phyloP scores from a whole-genome alignment of 768 basidiomycete species.

The Leccinum disarticulatum region DNA sequence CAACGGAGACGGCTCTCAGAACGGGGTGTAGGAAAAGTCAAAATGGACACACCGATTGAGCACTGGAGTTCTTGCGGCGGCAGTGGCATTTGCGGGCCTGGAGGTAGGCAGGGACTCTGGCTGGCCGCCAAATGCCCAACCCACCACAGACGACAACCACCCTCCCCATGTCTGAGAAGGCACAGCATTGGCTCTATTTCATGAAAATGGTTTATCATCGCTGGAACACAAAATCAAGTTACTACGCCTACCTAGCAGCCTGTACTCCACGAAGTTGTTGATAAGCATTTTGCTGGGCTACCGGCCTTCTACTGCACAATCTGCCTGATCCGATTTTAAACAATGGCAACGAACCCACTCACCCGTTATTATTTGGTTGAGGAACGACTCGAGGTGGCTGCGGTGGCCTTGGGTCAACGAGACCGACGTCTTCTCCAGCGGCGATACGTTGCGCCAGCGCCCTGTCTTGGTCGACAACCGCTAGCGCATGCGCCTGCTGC shows the following conservation, averaged over 20 bases:
- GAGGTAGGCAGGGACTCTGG: neutral
- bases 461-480: slow-evolving; percentile 20
- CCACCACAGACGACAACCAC: slow-evolving; percentile 21
- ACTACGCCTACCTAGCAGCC: slow-evolving; percentile 12
- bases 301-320: slow-evolving; percentile 4
- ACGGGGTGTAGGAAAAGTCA: neutral
- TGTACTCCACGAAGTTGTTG: neutral
- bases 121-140: neutral
- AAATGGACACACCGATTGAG: slow-evolving; percentile 17
- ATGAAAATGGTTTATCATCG: neutral
- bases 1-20: neutral
- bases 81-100: neutral
- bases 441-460: slow-evolving; percentile 22
- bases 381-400: neutral
- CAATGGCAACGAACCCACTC: neutral
- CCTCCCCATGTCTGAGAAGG: slow-evolving; percentile 15
- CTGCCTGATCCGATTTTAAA: slow-evolving; percentile 2
- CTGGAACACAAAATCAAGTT: neutral
- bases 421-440: slow-evolving; percentile 6
- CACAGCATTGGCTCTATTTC: neutral
- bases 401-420: neutral
- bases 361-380: slow-evolving; percentile 1
- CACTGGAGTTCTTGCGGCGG: neutral
- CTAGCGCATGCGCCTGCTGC: slow-evolving; percentile 23
- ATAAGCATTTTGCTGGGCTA: neutral